These are phyloP conservation scores for Trichoderma arundinaceum DNA, from an alignment of 2,329 filamentous ascomycete genomes.

Conservation along the genomic window DNA sequence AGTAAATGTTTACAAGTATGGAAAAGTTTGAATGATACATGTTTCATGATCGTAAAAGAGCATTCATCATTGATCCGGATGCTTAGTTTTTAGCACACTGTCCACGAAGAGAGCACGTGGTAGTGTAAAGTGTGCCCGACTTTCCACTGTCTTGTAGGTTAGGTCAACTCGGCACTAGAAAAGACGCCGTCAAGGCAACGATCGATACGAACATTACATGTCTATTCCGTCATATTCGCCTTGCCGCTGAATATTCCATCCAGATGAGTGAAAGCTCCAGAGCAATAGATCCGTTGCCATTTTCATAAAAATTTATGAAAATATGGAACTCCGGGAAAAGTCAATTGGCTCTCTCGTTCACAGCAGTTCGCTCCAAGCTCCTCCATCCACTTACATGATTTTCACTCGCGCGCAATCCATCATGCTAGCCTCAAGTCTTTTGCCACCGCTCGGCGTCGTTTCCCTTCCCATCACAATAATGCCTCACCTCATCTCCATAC, in stretches of 20 bases:
- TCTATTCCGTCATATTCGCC: too few relatives aligned
- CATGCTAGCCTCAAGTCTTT: constrained; percentile 9
- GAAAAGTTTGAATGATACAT: background rate
- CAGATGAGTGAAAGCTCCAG: background rate
- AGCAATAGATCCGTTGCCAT: background rate
- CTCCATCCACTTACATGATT: constrained; percentile 12
- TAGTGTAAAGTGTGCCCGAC: too few relatives aligned
- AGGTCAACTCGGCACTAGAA: background rate
- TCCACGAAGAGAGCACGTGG: too few relatives aligned
- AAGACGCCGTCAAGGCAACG: background rate
- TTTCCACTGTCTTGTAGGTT: too few relatives aligned
- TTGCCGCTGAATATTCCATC: background rate
- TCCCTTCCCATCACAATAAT: constrained; percentile 15
- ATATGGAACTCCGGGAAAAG: background rate
- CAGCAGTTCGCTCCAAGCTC: background rate
- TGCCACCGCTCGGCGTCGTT: constrained; percentile 15
- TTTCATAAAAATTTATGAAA: background rate
- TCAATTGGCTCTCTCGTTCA: too few relatives aligned
- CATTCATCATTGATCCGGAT: background rate
- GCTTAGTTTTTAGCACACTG: too few relatives aligned
- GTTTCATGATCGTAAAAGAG: background rate
- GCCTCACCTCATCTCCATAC: constrained; percentile 15
- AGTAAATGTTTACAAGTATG: background rate
- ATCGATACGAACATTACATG: background rate
- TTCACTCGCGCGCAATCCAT: background rate